Percentiles rank a stretch among this genome's conserved stretches.
Evolutionary conservation across 768 basidiomycete species (phyloP).

Genomic region (Nidularia sp.): DNA sequence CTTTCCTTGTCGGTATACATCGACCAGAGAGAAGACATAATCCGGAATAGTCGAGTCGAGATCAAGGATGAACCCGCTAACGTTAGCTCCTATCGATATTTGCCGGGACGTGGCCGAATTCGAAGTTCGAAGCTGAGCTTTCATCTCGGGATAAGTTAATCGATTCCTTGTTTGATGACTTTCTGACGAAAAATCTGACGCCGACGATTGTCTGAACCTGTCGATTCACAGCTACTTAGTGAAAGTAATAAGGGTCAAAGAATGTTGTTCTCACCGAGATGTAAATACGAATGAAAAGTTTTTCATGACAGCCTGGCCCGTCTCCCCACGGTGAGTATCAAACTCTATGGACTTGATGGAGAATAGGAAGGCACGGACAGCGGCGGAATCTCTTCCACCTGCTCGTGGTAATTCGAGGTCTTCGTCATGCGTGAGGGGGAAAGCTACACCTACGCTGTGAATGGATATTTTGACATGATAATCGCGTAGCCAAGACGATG

Average conservation of each 20-base stretch:
- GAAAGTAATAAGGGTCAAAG: slow-evolving; percentile 8
- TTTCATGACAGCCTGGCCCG: slow-evolving; percentile 69
- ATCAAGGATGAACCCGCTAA: slow-evolving; percentile 84
- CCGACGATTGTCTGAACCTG: slow-evolving; percentile 75
- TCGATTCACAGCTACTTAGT: background rate
- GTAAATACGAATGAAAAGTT: slow-evolving; percentile 86
- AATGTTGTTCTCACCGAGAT: slow-evolving; percentile 45
- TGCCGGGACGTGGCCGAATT: slow-evolving; percentile 43
- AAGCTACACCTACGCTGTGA: slow-evolving; percentile 80
- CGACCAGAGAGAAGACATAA: slow-evolving; percentile 76
- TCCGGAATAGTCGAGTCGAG: slow-evolving; percentile 78
- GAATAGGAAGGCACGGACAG: slow-evolving; percentile 81
- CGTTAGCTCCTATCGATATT: slow-evolving; percentile 60
- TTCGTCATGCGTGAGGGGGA: slow-evolving; percentile 70
- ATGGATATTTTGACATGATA: slow-evolving; percentile 53
- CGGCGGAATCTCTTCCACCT: slow-evolving; percentile 30
- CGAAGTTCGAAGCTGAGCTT: slow-evolving; percentile 62
- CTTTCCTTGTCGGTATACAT: slow-evolving; percentile 81
- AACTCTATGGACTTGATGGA: slow-evolving; percentile 77
- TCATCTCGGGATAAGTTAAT: slow-evolving; percentile 79
- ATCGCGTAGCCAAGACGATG: slow-evolving; percentile 50
- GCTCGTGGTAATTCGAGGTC: slow-evolving; percentile 47
- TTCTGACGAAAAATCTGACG: slow-evolving; percentile 68
- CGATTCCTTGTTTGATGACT: slow-evolving; percentile 67
- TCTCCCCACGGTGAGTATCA: slow-evolving; percentile 68